These are phyloP conservation scores for Allium fistulosum DNA, from an alignment of 106 monocot species.

Conservation along the genomic window DNA sequence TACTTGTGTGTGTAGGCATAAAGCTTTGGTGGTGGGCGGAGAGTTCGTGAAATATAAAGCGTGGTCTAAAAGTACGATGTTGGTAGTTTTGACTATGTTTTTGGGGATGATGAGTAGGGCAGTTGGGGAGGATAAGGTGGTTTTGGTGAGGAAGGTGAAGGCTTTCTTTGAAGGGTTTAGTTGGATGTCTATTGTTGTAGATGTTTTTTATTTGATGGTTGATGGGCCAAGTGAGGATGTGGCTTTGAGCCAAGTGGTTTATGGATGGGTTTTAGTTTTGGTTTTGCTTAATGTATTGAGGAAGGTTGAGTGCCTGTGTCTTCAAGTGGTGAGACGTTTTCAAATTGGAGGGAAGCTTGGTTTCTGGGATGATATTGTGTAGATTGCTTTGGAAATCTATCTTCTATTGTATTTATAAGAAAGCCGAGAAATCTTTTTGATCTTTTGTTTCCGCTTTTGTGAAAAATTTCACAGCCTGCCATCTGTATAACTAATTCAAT, in stretches of 20 bases:
- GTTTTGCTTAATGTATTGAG: slow-evolving; percentile 41
- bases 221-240: slow-evolving; percentile 8
- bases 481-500: too few relatives aligned
- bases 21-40: slow-evolving; percentile 74
- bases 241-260: slow-evolving; percentile 9
- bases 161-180: slow-evolving; percentile 29
- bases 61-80: slow-evolving; percentile 45
- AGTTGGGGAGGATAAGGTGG: slow-evolving; percentile 28
- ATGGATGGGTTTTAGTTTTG: slow-evolving; percentile 30
- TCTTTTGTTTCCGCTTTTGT: too few relatives aligned
- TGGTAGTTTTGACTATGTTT: slow-evolving; percentile 40
- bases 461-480: too few relatives aligned
- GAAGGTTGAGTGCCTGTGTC: slow-evolving; percentile 22
- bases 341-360: not conserved
- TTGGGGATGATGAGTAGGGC: slow-evolving; percentile 50
- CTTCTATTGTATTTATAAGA: too few relatives aligned
- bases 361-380: slow-evolving; percentile 4
- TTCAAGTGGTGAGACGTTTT: slow-evolving; percentile 9
- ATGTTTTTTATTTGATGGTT: slow-evolving; percentile 37
- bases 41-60: slow-evolving; percentile 37
- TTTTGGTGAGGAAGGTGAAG: slow-evolving; percentile 16
- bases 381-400: not conserved
- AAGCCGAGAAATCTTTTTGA: too few relatives aligned
- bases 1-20: slow-evolving; percentile 54
- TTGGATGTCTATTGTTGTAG: slow-evolving; percentile 43